phyloP scores from a whole-genome alignment of 768 basidiomycete species.

The Lactarius akahatsu region DNA sequence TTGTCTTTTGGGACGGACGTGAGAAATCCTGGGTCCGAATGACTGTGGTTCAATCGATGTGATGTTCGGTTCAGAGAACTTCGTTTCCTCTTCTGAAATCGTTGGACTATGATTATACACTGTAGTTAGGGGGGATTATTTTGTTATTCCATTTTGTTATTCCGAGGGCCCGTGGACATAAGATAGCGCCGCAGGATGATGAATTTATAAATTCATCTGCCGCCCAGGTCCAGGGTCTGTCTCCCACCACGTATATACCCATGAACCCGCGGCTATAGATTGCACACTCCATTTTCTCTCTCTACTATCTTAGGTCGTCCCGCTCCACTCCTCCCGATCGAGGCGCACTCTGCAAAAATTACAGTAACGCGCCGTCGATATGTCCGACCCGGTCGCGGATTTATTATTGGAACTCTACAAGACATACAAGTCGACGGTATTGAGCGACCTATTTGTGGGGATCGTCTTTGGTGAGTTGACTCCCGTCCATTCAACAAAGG shows the following conservation, averaged over 20 bases:
- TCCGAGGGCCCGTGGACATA: not conserved
- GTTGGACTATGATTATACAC: too few relatives aligned
- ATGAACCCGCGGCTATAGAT: not conserved
- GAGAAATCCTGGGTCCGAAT: too few relatives aligned
- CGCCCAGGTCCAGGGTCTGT: not conserved
- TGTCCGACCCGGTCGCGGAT: constrained; percentile 4
- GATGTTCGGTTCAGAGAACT: too few relatives aligned
- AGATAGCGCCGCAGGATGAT: not conserved
- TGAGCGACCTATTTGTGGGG: constrained; percentile 16
- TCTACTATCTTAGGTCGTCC: not conserved
- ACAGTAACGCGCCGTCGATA: not conserved
- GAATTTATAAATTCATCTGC: not conserved
- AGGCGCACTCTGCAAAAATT: not conserved
- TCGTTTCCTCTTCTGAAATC: too few relatives aligned
- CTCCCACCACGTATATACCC: not conserved
- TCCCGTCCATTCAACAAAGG: not conserved
- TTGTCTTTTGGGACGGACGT: too few relatives aligned
- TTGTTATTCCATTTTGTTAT: too few relatives aligned
- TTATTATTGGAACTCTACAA: constrained; percentile 14
- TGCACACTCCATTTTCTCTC: not conserved
- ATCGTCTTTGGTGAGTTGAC: constrained; percentile 20
- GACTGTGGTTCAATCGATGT: too few relatives aligned
- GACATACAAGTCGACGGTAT: constrained; percentile 7
- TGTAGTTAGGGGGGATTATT: too few relatives aligned
- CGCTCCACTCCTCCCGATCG: not conserved